These are phyloP conservation scores for Paracoccidioides brasiliensis DNA, from an alignment of 2,329 filamentous ascomycete species.

Conservation along the genomic window DNA sequence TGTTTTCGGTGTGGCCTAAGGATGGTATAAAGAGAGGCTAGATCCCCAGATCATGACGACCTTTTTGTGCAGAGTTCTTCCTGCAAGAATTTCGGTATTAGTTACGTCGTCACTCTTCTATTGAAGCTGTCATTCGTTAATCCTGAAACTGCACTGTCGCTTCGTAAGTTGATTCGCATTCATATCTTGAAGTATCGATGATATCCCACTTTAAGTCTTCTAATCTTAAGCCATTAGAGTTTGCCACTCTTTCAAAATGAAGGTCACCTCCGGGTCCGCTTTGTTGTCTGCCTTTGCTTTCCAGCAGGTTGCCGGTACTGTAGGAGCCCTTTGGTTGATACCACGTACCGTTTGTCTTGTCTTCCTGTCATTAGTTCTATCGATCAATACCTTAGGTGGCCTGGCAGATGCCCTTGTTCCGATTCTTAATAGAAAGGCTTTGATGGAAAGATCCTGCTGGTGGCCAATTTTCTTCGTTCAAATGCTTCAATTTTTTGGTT, in stretches of 20 bases:
- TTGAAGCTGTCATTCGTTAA: neutral
- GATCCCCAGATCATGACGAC: neutral
- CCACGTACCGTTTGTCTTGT: neutral
- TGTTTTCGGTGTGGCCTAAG: neutral
- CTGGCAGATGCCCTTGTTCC: constrained; percentile 60
- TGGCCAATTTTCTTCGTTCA: constrained; percentile 53
- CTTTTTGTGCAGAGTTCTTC: neutral
- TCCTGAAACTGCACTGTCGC: neutral
- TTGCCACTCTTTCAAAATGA: constrained; percentile 11
- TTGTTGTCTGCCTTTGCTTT: constrained; percentile 14
- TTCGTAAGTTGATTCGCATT: neutral
- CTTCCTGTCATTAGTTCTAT: constrained; percentile 32
- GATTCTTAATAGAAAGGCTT: constrained; percentile 55
- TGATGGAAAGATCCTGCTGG: constrained; percentile 51
- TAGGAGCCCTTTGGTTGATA: constrained; percentile 7
- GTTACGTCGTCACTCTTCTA: neutral
- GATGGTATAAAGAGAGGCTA: neutral
- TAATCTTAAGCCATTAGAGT: neutral
- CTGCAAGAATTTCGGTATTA: neutral
- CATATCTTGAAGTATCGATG: neutral
- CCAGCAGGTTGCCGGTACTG: constrained; percentile 17
- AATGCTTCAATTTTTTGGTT: constrained; percentile 64
- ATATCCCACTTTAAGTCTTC: neutral
- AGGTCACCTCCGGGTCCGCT: constrained; percentile 10
- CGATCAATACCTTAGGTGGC: constrained; percentile 48